Evolutionary conservation across 371 early-diverging fungal species (phyloP), one percentile per base, ranked within the genome.

Genomic region (Entomophthora muscae): DNA sequence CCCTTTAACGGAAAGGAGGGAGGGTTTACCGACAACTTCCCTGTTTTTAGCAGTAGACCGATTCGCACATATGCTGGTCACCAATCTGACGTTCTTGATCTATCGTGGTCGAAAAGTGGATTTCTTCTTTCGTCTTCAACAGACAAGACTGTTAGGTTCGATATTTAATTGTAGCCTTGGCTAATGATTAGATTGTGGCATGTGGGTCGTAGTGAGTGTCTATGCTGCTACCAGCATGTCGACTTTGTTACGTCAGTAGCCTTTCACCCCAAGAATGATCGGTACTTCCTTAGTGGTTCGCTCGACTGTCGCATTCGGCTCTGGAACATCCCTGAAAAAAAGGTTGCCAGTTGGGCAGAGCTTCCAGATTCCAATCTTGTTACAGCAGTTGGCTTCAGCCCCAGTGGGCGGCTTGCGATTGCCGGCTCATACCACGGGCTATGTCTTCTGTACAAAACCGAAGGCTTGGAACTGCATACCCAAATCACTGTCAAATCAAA

Each of bases 211-310:
- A 66, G 71, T 17, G 83, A 82, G 51, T 91, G 89, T 65, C 73
- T 94, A 52, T 84, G 89, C 67, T 74, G 81, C 1, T 90, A 92
- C 67, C 72, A 73, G 23, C 93, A 92, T 69, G 63, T 72, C 17
- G 90, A 89, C 69, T 79, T 82, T 24, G 91, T 92, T 1, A 82
- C 89, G 1, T 76, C 84, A 29, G 83, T 91, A 2, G 75, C 78
- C 0, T 94, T 94, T 66, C 91, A 89, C 68, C 93, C 93, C 59
- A 75, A 72, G 70, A 91, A 92, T 69, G 89, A 91, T 69, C 79
- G 88, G 0, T 80, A 78, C 63, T 89, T 91, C 64, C 65, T 89
- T 23, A 81, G 84, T 3, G 91, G 91, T 0, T 88, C 85, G n/a
- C 69, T 89, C 52, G 92, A 91, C 71, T 75, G 86, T 27, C 81